phyloP scores from a whole-genome alignment of 306 rosid species.

The Calophaca sinica region DNA sequence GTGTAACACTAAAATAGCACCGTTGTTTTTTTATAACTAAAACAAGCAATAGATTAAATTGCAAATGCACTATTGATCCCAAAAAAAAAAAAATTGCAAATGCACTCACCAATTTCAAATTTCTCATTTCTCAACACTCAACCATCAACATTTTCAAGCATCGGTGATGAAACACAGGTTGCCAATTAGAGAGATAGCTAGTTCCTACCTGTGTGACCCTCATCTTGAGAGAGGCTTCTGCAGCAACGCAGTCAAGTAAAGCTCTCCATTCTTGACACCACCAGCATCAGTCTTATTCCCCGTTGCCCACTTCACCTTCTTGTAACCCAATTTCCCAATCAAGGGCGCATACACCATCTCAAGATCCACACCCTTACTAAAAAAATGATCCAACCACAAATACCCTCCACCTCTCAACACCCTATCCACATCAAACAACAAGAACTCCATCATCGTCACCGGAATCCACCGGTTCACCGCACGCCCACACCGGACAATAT shows the following conservation, averaged over 20 bases:
- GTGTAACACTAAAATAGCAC: background rate
- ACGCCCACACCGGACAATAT: constrained; percentile 89
- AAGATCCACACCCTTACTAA: constrained; percentile 78
- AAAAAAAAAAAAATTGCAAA: too few species aligned
- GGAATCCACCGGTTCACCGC: constrained; percentile 99
- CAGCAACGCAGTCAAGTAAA: constrained; percentile 84
- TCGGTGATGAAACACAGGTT: background rate
- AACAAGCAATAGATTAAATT: background rate
- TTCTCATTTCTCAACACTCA: background rate
- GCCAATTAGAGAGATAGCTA: background rate
- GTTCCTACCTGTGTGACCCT: constrained; percentile 34
- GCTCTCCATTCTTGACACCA: constrained; percentile 77
- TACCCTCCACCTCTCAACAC: constrained; percentile 91
- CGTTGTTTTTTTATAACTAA: background rate
- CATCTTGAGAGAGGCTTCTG: constrained; percentile 88
- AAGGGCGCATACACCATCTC: constrained; percentile 77
- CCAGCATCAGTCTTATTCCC: constrained; percentile 66
- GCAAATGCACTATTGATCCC: background rate
- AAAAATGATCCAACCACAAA: constrained; percentile 92
- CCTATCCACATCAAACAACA: constrained; percentile 81
- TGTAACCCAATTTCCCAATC: constrained; percentile 84
- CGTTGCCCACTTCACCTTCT: constrained; percentile 93
- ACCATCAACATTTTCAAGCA: constrained; percentile 6
- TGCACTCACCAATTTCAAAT: background rate
- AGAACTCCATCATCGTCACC: constrained; percentile 70